phyloP scores from a whole-genome alignment of 768 basidiomycete species.

The Hygrophoropsis aurantiaca region DNA sequence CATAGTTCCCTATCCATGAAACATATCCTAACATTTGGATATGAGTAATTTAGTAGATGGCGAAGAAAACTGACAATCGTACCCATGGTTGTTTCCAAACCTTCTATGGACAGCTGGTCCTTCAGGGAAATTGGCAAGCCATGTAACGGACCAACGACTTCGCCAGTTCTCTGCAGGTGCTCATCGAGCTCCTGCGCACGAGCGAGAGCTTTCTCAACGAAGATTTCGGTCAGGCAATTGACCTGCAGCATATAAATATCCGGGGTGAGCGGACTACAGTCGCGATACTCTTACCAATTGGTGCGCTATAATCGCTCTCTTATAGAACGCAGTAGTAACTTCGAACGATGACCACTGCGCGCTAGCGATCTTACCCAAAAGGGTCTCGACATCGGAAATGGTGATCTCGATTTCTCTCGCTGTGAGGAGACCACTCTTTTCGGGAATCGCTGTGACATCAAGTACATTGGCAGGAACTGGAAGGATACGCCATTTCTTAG shows the following conservation, averaged over 20 bases:
- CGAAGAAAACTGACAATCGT: constrained; percentile 3
- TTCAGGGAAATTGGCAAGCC: constrained; percentile 75
- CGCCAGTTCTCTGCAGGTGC: constrained; percentile 58
- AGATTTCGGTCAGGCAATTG: constrained; percentile 82
- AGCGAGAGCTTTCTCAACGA: constrained; percentile 65
- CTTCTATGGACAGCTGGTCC: constrained; percentile 70
- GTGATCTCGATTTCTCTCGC: constrained; percentile 62
- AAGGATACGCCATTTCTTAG: constrained; percentile 60
- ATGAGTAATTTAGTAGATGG: not conserved
- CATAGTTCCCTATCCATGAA: constrained; percentile 64
- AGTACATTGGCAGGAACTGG: constrained; percentile 45
- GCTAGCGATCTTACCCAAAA: constrained; percentile 54
- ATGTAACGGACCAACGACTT: constrained; percentile 69
- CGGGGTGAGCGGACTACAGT: not conserved
- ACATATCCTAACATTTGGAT: constrained; percentile 54
- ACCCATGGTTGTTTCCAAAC: constrained; percentile 71
- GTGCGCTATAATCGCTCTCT: constrained; percentile 78
- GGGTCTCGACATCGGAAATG: constrained; percentile 37
- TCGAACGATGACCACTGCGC: constrained; percentile 62
- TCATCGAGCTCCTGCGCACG: constrained; percentile 69
- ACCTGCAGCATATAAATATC: constrained; percentile 39
- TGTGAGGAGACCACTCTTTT: constrained; percentile 56
- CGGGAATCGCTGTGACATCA: constrained; percentile 57
- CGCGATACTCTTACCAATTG: constrained; percentile 55
- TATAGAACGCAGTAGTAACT: constrained; percentile 73